Evolutionary conservation across 2,329 filamentous ascomycete genomes (phyloP), one percentile per base, ranked within the genome.

Genomic region (Penicillium decumbens): DNA sequence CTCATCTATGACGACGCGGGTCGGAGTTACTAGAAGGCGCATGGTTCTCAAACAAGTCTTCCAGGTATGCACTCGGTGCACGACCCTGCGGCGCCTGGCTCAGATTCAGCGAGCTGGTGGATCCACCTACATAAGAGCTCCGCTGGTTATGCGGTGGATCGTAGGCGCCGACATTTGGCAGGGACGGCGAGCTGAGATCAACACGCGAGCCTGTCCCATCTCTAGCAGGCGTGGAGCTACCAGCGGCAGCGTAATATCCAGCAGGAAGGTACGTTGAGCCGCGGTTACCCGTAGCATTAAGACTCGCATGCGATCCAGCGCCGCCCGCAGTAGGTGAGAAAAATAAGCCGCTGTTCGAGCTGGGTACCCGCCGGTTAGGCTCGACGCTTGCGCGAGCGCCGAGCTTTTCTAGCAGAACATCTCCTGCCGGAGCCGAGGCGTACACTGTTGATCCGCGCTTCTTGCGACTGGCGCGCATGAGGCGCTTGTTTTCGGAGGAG

Each of bases 281-380:
- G 45, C 91, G 85, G 56, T 80, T 80, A n/a, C 64, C 64, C 59
- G 55, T 20, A 25, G 53, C 23, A 27, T 56, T 47, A 4, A 55
- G 33, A 49, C 81, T 81, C 40, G 72, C 73, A 33, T 77, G 72
- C 53, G 74, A 75, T 49, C 77, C 76, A 33, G 54, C 52, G 7
- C 56, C 56, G 2, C 81, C 82, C 1, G 91, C 91, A 0, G 93
- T 97, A 0, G 93, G 93, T 6, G 90, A 95, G 76, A 95, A 98
- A 80, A 98, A 98, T 13, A 97, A 78, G 54, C 86, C 88, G 32
- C 82, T 82, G 63, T 81, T 87, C 77, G 82, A 24, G 79, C 82
- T 43, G 73, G 73, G 8, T 33, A 61, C 47, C 10, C 58, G 60
- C 8, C 54, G 60, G 54, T 57, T 51, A 47, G 58, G 63, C 50